Conservation (phyloP, 345 rosid species). For the Citrus medica region DNA sequence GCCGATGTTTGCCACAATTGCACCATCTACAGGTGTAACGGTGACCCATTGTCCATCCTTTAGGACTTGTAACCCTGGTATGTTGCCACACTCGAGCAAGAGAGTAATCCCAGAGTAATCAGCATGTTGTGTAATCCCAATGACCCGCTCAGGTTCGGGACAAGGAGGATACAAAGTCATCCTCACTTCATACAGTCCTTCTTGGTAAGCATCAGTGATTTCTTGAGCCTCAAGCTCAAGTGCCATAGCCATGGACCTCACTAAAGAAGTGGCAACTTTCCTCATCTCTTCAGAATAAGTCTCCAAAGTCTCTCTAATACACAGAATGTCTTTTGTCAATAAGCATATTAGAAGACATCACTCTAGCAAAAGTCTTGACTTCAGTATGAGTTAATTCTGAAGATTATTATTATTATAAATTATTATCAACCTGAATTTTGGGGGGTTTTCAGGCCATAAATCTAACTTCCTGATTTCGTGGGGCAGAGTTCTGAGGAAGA, state of each 20-base stretch:
- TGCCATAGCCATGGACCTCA: conserved; percentile 27
- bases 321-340: too few species aligned
- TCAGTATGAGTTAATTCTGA: neutral
- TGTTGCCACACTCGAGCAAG: conserved; percentile 18
- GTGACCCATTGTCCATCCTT: conserved; percentile 32
- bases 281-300: conserved; percentile 27
- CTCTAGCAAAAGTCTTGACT: too few species aligned
- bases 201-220: conserved; percentile 17
- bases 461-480: conserved; percentile 21
- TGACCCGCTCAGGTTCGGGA: conserved; percentile 29
- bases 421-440: conserved; percentile 27
- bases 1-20: conserved; percentile 32
- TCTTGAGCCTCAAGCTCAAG: conserved; percentile 28
- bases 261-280: conserved; percentile 7
- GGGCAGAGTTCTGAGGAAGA: conserved; percentile 39
- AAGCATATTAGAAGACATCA: too few species aligned
- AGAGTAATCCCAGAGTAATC: conserved; percentile 33
- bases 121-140: conserved; percentile 37
- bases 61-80: conserved; percentile 33
- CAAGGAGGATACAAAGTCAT: conserved; percentile 47
- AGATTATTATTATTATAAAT: neutral
- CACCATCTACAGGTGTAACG: conserved; percentile 28
- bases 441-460: conserved; percentile 39
- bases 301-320: conserved; percentile 26
- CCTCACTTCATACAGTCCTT: conserved; percentile 33